Evolutionary conservation across 2,329 filamentous ascomycete genomes (phyloP), one percentile per base, ranked within the genome.

Genomic region (Neoascochyta sp.): DNA sequence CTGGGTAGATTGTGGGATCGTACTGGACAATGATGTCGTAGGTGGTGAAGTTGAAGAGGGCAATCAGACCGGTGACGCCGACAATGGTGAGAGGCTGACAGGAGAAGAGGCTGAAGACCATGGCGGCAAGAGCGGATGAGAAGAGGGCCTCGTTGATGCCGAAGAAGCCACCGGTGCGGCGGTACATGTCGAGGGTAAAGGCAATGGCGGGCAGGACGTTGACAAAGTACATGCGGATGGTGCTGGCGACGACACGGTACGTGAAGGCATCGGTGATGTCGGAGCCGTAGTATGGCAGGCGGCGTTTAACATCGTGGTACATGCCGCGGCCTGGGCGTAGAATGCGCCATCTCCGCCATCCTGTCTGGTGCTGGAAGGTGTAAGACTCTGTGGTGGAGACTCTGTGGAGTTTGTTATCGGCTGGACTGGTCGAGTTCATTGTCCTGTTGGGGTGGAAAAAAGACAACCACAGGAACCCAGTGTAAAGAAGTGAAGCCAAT

Each of bases 11-110:
- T 1, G 57, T 43, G 3, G 68, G 64, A 22, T 74, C 70, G 36
- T 76, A 68, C 9, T 60, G 60, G 15, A 54, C 54, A 24, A 75
- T 64, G 30, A 78, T 77, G 35, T 77, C 71, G 54, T 74, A 78
- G 39, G 76, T 75, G 14, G 74, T 78, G 45, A 75, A 77, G 48
- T 77, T 76, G 63, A 78, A 78, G 0, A 74, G 50, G 2, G 54
- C 52, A n/a, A 60, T 60, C 9, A 60, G 36, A 37, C 75, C 74
- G 4, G 73, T 76, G 20, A 77, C 71, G 4, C 74, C 74, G 10
- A 77, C 73, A 11, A 77, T 73, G 3, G 72, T 76, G 23, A 78
- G 52, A 0, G 74, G 74, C 45, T 77, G 74, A 16, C 66, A 70
- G 13, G 64, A 64, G 2, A 76, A 45, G 5, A 70, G 46, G 43